A percentile compares a stretch with the other conserved stretches of the same genome.
Conservation (phyloP, 2,329 filamentous ascomycete species). For the Beauveria scarabaeidicola region DNA sequence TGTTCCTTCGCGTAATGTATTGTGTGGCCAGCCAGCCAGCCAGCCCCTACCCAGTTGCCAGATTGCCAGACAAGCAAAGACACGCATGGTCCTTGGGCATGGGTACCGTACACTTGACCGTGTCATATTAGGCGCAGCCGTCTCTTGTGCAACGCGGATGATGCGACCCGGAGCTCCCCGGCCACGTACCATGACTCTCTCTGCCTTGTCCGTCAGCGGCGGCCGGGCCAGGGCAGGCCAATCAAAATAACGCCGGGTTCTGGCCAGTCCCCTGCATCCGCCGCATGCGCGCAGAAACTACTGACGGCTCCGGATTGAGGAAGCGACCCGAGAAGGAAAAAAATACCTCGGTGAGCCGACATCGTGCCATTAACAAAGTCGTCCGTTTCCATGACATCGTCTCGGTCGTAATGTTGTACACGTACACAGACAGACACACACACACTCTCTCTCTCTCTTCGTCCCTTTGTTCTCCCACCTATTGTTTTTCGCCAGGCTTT, state of each 20-base stretch:
- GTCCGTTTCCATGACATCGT: too few relatives aligned
- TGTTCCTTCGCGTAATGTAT: background rate
- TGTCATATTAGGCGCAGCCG: background rate
- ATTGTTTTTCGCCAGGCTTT: too few relatives aligned
- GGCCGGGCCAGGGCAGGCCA: background rate
- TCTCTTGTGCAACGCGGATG: slow-evolving; percentile 4
- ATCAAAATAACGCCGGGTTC: background rate
- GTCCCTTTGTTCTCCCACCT: too few relatives aligned
- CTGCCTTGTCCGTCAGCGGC: background rate
- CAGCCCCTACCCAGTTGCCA: too few relatives aligned
- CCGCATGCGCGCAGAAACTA: background rate
- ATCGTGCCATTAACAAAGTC: background rate
- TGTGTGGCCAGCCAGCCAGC: too few relatives aligned
- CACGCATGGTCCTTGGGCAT: background rate
- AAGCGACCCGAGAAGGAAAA: background rate
- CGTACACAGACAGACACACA: too few relatives aligned
- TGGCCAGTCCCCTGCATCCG: background rate
- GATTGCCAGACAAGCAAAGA: too few relatives aligned
- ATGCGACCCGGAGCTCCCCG: slow-evolving; percentile 1
- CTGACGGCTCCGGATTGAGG: background rate
- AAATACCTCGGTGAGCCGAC: background rate
- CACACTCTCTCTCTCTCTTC: too few relatives aligned
- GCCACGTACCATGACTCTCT: background rate
- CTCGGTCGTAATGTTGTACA: too few relatives aligned
- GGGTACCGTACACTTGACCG: background rate